Base-by-base conservation (phyloP, 192 early-diverging fungal genomes). In the Coemansia sp. region DNA sequence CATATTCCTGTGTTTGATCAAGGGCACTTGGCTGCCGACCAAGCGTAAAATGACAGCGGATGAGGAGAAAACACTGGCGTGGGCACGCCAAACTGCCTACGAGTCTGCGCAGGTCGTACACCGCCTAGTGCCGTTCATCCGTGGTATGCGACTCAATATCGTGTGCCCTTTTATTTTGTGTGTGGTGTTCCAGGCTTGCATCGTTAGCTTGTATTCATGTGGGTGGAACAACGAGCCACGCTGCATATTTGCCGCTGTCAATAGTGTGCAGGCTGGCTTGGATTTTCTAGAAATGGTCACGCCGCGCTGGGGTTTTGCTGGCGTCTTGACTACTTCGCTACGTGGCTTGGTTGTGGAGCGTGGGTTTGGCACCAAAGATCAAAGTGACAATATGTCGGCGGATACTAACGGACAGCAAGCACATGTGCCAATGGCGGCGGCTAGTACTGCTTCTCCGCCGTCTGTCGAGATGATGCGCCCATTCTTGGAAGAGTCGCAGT, bases 171-270 rank as follows among this genome's bases (percentile, higher is more conserved):
- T 79, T 44, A 68, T 73, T 3, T 68, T 78, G 18, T 79, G 73
- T 59, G 68, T 78, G 18, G 78, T 84, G 67, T 76, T 74, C 67
- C 78, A 84, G 68, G 77, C 82, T 0, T 78, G 82, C 38, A 63
- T 84, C 22, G 70, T 76, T 67, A 79, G 74, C 46, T 22, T 84
- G 60, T 49, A 74, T 16, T 60, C 82, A 36, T 79, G 82, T 24
- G 63, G 64, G 4, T 79, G 77, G 77, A 38, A 43, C 43, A 36
- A 44, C 27, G 65, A 72, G 24, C 82, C 78, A 7, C 67, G 51
- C 22, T 52, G 68, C 12, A 66, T 67, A 1, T 42, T 73, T 42
- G 49, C 20, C 0, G 77, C 82, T 4, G 68, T 84, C n/a, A 64
- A 71, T 31, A 38, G 62, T 27, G 72, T 84, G 20, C 68, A 84